Evolutionary conservation across 371 early-diverging fungal species (phyloP).

Genomic region (Rhizopus microsporus): DNA sequence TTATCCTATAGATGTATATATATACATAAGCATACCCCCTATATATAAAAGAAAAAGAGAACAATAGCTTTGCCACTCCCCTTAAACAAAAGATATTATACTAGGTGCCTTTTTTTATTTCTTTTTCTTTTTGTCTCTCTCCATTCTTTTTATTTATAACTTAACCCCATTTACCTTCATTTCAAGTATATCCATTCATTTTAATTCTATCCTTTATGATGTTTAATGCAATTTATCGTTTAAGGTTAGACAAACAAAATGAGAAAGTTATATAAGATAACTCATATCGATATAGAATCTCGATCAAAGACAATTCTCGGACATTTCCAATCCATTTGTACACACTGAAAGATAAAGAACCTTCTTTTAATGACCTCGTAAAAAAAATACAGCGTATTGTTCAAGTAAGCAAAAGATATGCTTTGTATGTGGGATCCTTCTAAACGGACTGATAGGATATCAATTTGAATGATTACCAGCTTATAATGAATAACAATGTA

Average conservation of each 20-base stretch:
- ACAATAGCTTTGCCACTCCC: constrained; percentile 9
- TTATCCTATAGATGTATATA: not conserved
- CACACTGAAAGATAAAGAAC: constrained; percentile 34
- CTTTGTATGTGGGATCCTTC: not conserved
- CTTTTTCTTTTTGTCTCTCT: constrained; percentile 11
- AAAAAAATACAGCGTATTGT: constrained; percentile 32
- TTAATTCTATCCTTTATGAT: constrained; percentile 5
- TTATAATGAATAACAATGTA: constrained; percentile 19
- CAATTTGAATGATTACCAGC: constrained; percentile 33
- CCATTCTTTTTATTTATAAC: constrained; percentile 9
- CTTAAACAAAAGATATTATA: not conserved
- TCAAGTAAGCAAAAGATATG: constrained; percentile 18
- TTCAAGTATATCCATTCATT: constrained; percentile 3
- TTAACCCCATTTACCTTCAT: constrained; percentile 2
- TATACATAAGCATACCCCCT: too few species aligned
- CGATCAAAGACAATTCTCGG: constrained; percentile 31
- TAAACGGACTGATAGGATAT: constrained; percentile 16
- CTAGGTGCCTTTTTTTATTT: not conserved
- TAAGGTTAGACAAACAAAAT: constrained; percentile 10
- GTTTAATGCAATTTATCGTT: constrained; percentile 20
- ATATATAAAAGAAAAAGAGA: not conserved
- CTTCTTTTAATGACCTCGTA: constrained; percentile 37
- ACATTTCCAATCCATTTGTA: constrained; percentile 38
- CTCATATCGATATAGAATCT: constrained; percentile 22
- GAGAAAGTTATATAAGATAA: not conserved